A percentile compares a stretch with the other conserved stretches of the same genome.
phyloP scores from a whole-genome alignment of 1,284 basidiomycete genomes.

The Cystobasidium slooffiae region DNA sequence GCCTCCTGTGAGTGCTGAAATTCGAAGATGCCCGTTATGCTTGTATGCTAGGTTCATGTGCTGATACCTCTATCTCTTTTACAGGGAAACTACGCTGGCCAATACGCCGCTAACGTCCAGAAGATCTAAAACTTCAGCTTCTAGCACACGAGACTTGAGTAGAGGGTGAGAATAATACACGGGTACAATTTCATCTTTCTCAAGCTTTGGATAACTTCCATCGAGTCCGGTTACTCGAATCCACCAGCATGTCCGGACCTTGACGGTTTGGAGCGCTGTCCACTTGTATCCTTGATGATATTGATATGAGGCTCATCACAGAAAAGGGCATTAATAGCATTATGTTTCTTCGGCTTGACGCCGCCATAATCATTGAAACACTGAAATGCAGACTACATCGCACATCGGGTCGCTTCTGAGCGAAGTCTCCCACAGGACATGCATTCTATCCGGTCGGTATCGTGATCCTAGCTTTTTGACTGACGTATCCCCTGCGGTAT shows the following conservation, averaged over 20 bases:
- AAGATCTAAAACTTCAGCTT: slow-evolving; percentile 1
- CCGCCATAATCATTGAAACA: background rate
- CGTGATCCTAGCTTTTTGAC: too few relatives aligned
- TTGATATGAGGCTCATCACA: too few relatives aligned
- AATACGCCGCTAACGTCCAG: slow-evolving; percentile 31
- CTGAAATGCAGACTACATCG: background rate
- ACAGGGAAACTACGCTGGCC: slow-evolving; percentile 32
- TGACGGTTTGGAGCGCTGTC: too few relatives aligned
- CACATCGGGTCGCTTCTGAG: too few relatives aligned
- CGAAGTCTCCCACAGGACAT: too few relatives aligned
- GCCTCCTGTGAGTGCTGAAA: slow-evolving; percentile 8
- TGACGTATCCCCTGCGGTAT: too few relatives aligned
- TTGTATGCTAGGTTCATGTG: background rate
- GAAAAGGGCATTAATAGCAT: background rate
- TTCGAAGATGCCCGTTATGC: background rate
- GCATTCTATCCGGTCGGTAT: too few relatives aligned
- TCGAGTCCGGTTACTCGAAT: slow-evolving; percentile 6
- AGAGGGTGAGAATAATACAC: background rate
- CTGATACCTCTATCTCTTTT: background rate
- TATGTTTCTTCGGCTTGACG: background rate
- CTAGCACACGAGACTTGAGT: background rate
- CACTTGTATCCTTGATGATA: background rate
- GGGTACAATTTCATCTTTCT: background rate
- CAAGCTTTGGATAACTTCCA: background rate
- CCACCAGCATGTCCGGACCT: background rate